Base-by-base conservation (phyloP, 2,329 filamentous ascomycete species). In the Fonsecaea erecta region DNA sequence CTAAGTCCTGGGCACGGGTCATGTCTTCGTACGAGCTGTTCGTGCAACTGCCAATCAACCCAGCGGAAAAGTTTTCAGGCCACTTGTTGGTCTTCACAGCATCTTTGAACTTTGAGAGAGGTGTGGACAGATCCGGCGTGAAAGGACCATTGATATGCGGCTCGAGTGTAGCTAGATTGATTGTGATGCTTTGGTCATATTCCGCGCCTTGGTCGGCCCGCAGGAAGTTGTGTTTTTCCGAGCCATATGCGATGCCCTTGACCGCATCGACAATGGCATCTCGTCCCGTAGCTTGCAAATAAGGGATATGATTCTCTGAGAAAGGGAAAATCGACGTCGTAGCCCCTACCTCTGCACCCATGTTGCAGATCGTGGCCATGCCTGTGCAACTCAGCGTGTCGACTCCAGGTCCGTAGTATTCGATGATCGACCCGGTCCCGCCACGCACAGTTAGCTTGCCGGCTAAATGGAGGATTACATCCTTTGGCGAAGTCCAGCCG, bases 1-100 rank as follows among this genome's bases (percentile, higher is more conserved):
- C 92, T 63, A 99, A 86, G 75, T 93, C 88, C 80, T 97, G 94
- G 14, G 93, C 92, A 67, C 94, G 90, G 37, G 93, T 96, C 95
- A 99, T 99, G 77, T 99, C 95, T 80, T 97, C 90, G 78, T 98
- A 99, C 1, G 95, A 98, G 77, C 92, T 96, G 85, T 99, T 99
- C 57, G 95, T 99, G 84, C 95, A 99, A 81, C 93, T 97, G 66
- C 95, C 95, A 75, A 99, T 99, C 61, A 99, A 85, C 58, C 93
- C 93, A 28, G 95, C 94, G 12, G 93, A 95, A 67, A 99, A 90
- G 68, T 89, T 92, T 75, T 91, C 86, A 1, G 95, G 95, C 95
- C 95, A 99, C 57, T 90, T 82, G 78, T 97, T 92, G 72, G 90
- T 85, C 78, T 90, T 85, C 24, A 97, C 92, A 1, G 90, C 88